These are phyloP conservation scores for Neolentinus lepideus DNA, from an alignment of 1,284 basidiomycete genomes.

Conservation along the genomic window DNA sequence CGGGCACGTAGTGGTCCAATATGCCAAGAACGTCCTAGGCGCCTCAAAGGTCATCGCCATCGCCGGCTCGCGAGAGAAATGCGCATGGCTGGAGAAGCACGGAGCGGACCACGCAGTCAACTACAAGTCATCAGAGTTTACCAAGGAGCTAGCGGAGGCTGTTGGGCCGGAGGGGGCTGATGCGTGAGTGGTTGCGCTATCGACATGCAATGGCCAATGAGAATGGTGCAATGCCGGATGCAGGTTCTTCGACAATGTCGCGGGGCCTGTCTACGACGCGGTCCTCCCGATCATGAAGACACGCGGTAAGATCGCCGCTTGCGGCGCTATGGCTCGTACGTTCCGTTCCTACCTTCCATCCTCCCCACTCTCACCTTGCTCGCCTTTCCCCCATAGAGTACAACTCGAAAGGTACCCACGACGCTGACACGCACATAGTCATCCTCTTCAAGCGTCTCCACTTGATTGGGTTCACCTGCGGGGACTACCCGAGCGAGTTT, in stretches of 20 bases:
- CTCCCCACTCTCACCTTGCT: background rate
- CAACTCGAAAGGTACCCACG: background rate
- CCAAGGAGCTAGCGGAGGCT: constrained; percentile 10
- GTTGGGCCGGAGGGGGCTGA: constrained; percentile 9
- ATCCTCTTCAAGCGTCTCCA: constrained; percentile 29
- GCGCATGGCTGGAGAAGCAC: constrained; percentile 32
- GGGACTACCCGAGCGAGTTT: constrained; percentile 19
- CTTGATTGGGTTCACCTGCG: constrained; percentile 30
- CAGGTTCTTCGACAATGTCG: constrained; percentile 29
- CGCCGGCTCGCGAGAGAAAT: constrained; percentile 38
- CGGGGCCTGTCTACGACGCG: constrained; percentile 28
- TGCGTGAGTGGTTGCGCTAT: constrained; percentile 4
- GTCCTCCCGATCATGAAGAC: constrained; percentile 27
- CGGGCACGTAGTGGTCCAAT: constrained; percentile 21
- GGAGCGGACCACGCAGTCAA: constrained; percentile 38
- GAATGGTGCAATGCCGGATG: background rate
- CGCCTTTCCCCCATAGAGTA: background rate
- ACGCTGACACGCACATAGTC: constrained; percentile 17
- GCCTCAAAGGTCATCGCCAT: constrained; percentile 36
- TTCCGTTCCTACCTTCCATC: background rate
- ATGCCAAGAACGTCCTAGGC: constrained; percentile 29
- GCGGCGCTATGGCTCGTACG: constrained; percentile 31
- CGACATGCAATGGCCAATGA: background rate
- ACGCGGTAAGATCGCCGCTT: constrained; percentile 29
- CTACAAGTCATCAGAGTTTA: constrained; percentile 28